Base-by-base conservation (phyloP, 2,329 filamentous ascomycete species). In the Cladosporium sp. region DNA sequence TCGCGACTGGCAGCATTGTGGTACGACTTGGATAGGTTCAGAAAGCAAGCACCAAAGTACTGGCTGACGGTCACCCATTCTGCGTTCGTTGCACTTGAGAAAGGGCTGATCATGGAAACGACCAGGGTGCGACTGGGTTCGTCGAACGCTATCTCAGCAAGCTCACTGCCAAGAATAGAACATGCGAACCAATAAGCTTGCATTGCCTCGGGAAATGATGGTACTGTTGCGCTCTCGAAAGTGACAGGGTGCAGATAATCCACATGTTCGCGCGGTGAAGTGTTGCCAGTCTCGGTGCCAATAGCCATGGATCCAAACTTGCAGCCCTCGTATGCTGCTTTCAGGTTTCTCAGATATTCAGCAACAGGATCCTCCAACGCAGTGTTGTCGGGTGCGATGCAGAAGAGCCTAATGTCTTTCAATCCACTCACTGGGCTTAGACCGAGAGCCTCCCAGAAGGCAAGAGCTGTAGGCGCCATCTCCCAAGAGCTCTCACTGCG, bases 381-480 rank as follows among this genome's bases (percentile, higher is more conserved):
- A 31, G 85, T 84, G 71, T 86, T 86, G 60, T 84, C 81, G 0
- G 91, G 91, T 68, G 89, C 90, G 1, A 95, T 80, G 73, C 90
- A 92, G 57, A 91, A 85, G 0, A 88, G 85, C 40, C 85, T 83
- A 33, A 95, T 80, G 67, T 94, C 86, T 75, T 96, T 96, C 8
- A 82, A 73, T 0, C 91, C 90, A 66, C 86, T 86, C 10, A 86
- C 86, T 3, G 92, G 92, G 1, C 87, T 87, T 1, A 96, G 82
- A 0, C 91, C 90, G 21, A 96, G 80, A 56, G 89, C 88, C 73
- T 95, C 91, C 92, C 92, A 96, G 73, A 95, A 96, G 0, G 84
- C 80, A 23, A 94, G 80, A 0, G 91, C 89, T 0, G 91, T 86
- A 1, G 92, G 90, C 26, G 94, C 81, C 46, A 96, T 82, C 12